Evolutionary conservation across 2,329 filamentous ascomycete species (phyloP), one percentile per base, ranked within the genome.

Genomic region (Cladophialophora carrionii): DNA sequence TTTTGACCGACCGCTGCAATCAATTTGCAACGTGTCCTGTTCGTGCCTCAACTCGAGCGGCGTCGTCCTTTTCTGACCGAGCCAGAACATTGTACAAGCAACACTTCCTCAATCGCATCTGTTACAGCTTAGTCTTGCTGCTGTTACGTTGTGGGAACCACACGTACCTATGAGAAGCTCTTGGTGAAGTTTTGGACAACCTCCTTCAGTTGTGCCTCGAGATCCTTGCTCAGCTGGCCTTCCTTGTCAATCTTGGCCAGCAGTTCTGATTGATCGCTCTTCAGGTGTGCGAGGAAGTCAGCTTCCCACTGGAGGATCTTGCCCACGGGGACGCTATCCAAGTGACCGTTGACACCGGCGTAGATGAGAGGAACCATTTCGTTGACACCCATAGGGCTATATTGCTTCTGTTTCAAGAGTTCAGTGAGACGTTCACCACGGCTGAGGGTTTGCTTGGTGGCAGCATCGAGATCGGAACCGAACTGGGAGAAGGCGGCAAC

Each of bases 351-450:
- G 84, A 99, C 92, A 96, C 95, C 95, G 73, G 95, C 94, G 83
- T 87, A 99, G 87, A 99, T 98, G 74, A 99, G 89, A 74, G 95
- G 95, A 85, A 99, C 95, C 94, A 98, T 98, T 86, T 99, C 94
- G 86, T 96, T 95, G 79, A 98, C 94, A 74, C 92, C 91, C 93
- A 97, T 97, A 76, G 95, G 95, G 54, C 87, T 89, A 88, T 98
- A 99, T 85, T 99, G 95, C 88, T 96, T 97, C 88, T 99, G 95
- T 90, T 98, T 98, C 77, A 97, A 90, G 73, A 97, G 91, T 88
- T 98, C 94, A 75, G 94, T 97, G 79, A 92, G 89, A 86, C 95
- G 93, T 87, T 98, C 94, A 91, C 95, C 95, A 90, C 95, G 93
- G 85, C 79, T 89, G 74, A 99, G 89, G 70, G 94, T 98, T 86